Conservation (phyloP, 2,329 filamentous ascomycete genomes). For the Claviceps spartinae region DNA sequence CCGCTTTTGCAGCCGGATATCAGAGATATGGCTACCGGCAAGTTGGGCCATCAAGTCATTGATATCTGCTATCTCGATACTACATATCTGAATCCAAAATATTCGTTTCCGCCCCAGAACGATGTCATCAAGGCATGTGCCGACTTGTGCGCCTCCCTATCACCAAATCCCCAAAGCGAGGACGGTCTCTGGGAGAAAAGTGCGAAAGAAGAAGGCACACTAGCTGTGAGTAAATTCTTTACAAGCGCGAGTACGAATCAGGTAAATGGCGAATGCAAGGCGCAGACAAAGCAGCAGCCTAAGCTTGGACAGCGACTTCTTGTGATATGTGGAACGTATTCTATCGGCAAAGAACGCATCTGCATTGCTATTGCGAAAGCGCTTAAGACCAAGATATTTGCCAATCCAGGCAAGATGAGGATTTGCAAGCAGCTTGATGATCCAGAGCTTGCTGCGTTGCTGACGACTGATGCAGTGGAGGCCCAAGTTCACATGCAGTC, state of each 20-base stretch:
- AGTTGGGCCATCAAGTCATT: conserved; percentile 67
- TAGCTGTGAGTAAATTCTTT: conserved; percentile 40
- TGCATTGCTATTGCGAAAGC: conserved; percentile 85
- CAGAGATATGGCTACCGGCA: conserved; percentile 55
- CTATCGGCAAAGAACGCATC: conserved; percentile 93
- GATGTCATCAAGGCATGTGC: conserved; percentile 81
- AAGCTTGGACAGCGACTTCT: conserved; percentile 49
- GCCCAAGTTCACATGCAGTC: conserved; percentile 98
- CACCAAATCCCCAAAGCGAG: conserved; percentile 43
- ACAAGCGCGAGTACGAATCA: conserved; percentile 18
- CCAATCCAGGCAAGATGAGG: conserved; percentile 66
- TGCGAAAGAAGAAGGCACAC: conserved; percentile 27
- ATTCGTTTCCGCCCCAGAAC: conserved; percentile 80
- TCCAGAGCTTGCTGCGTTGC: conserved; percentile 58
- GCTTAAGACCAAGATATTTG: conserved; percentile 78
- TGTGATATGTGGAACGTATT: conserved; percentile 91
- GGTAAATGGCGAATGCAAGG: conserved; percentile 16
- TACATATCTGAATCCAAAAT: conserved; percentile 90
- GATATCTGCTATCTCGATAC: conserved; percentile 96
- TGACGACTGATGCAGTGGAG: conserved; percentile 68
- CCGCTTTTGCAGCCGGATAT: conserved; percentile 66
- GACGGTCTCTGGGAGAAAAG: conserved; percentile 34
- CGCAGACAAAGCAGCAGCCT: conserved; percentile 9
- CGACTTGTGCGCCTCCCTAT: conserved; percentile 70
- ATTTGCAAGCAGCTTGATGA: conserved; percentile 81